These are phyloP conservation scores for Hypholoma sublateritium DNA, from an alignment of 768 basidiomycete genomes.

Conservation along the genomic window DNA sequence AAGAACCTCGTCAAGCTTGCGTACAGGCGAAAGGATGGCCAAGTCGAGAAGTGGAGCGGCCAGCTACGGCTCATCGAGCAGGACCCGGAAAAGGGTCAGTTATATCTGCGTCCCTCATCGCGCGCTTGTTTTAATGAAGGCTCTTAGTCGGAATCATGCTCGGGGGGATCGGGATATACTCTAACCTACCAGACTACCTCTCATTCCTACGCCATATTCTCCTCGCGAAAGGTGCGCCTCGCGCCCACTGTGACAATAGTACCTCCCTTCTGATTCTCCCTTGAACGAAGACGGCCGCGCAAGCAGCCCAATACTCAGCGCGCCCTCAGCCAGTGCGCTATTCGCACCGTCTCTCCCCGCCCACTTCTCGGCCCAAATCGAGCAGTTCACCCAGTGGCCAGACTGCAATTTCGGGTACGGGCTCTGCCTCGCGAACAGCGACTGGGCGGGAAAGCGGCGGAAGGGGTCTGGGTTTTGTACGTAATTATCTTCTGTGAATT, in stretches of 20 bases:
- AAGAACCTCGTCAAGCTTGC: constrained; percentile 19
- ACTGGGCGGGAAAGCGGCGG: constrained; percentile 24
- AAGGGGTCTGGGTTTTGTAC: constrained; percentile 29
- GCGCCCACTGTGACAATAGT: not conserved
- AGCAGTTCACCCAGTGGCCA: constrained; percentile 1
- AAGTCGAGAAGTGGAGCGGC: constrained; percentile 15
- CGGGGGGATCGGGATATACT: constrained; percentile 29
- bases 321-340: constrained; percentile 10
- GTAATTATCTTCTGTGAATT: not conserved
- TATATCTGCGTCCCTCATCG: not conserved
- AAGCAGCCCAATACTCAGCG: constrained; percentile 19
- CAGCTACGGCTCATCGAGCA: constrained; percentile 22
- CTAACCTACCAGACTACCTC: constrained; percentile 30
- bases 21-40: constrained; percentile 21
- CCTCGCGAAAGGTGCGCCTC: constrained; percentile 23
- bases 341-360: constrained; percentile 18
- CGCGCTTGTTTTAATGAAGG: not conserved
- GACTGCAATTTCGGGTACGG: constrained; percentile 13
- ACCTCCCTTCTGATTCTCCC: not conserved
- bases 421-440: constrained; percentile 22
- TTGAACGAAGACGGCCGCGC: constrained; percentile 11
- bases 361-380: not conserved
- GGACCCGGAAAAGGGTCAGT: constrained; percentile 25
- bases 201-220: constrained; percentile 30
- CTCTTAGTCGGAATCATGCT: constrained; percentile 22